These are phyloP conservation scores for Jackrogersella minutella DNA, from an alignment of 495 filamentous ascomycete species.

Conservation along the genomic window DNA sequence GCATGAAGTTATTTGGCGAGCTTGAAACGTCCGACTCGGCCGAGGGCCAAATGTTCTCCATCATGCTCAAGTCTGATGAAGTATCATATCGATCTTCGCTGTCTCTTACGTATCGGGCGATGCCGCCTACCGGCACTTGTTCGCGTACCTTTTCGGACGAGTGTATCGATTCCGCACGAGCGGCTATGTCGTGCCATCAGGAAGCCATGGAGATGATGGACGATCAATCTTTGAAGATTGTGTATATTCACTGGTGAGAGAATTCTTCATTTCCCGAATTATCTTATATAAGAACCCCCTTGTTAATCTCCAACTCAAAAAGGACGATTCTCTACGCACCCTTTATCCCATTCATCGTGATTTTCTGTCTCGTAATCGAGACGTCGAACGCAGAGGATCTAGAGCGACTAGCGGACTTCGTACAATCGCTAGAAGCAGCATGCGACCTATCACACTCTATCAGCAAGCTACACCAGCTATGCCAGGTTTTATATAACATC, in stretches of 20 bases:
- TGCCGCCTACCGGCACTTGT: constrained; percentile 54
- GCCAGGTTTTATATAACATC: constrained; percentile 67
- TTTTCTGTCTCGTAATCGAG: constrained; percentile 74
- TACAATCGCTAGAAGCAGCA: constrained; percentile 61
- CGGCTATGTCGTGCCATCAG: constrained; percentile 62
- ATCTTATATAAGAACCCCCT: neutral
- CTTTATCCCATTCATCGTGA: constrained; percentile 73
- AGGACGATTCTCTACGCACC: constrained; percentile 72
- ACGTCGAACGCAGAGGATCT: constrained; percentile 59
- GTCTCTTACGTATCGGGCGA: constrained; percentile 69
- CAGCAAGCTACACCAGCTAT: constrained; percentile 66
- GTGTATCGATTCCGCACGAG: constrained; percentile 67
- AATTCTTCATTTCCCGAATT: neutral
- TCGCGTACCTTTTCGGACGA: constrained; percentile 62
- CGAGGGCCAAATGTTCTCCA: constrained; percentile 49
- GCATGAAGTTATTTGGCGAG: constrained; percentile 34
- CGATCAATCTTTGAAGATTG: constrained; percentile 55
- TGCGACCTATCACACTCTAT: constrained; percentile 63
- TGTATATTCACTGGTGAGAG: constrained; percentile 70
- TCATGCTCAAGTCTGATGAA: constrained; percentile 64
- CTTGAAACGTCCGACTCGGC: constrained; percentile 27
- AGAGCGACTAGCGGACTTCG: constrained; percentile 62
- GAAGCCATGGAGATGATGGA: constrained; percentile 60
- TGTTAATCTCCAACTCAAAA: neutral
- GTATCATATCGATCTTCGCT: constrained; percentile 62